A percentile compares a stretch with the other conserved stretches of the same genome.
These are phyloP conservation scores for Vigna hirtella DNA, from an alignment of 306 rosid species.

Conservation along the genomic window DNA sequence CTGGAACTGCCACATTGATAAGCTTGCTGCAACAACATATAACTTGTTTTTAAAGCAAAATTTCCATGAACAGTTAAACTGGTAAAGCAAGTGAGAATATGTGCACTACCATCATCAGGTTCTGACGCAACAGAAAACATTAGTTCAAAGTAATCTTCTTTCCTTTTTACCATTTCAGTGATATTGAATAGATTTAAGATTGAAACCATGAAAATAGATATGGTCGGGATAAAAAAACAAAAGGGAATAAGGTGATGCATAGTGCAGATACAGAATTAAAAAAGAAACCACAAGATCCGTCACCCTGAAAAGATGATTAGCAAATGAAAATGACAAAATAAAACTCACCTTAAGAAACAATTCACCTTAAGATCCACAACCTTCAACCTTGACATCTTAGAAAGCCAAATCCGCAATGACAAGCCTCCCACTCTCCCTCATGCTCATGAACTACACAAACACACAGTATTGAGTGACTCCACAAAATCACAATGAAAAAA, in stretches of 20 bases:
- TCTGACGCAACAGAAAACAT: not conserved
- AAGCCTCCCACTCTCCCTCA: conserved; percentile 83
- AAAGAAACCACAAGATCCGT: conserved; percentile 39
- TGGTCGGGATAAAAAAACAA: not conserved
- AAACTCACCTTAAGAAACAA: conserved; percentile 7
- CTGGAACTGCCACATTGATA: conserved; percentile 95
- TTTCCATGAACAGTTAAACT: not conserved
- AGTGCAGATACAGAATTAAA: conserved; percentile 11
- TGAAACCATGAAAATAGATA: not conserved
- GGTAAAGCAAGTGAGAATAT: conserved; percentile 6
- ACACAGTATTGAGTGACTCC: too few species aligned
- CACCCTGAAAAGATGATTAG: conserved; percentile 9
- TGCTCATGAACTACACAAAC: conserved; percentile 71
- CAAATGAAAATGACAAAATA: conserved; percentile 32
- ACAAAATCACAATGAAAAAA: too few species aligned
- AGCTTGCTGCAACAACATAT: conserved; percentile 75
- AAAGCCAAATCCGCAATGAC: conserved; percentile 75
- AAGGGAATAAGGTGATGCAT: conserved; percentile 26
- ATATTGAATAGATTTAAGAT: conserved; percentile 32
- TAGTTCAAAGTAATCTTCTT: conserved; percentile 9
- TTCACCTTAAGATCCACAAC: conserved; percentile 85
- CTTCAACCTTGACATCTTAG: conserved; percentile 82
- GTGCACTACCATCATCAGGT: conserved; percentile 55
- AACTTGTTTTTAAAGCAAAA: not conserved
- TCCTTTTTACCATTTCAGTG: not conserved